Evolutionary conservation across 441 rosid species (phyloP).

Genomic region (Melastoma candidum): DNA sequence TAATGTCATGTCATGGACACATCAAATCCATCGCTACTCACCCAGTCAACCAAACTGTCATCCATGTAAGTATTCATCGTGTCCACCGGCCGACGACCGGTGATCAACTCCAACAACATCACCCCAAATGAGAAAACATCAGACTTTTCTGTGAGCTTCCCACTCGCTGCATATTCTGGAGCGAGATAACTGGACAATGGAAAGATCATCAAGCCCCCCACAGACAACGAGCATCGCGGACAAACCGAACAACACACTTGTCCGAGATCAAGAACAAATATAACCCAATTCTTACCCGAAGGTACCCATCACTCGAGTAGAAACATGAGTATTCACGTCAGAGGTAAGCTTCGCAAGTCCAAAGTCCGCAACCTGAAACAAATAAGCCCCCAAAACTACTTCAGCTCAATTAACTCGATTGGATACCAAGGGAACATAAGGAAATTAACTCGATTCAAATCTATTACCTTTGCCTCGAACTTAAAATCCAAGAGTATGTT

Average conservation of each 20-base stretch:
- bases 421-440: background rate
- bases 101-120: conserved; percentile 89
- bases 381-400: conserved; percentile 1
- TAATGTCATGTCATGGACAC: too few species aligned
- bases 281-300: conserved; percentile 54
- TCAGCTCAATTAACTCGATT: background rate
- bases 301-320: conserved; percentile 98
- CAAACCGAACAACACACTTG: too few species aligned
- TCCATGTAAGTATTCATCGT: conserved; percentile 48
- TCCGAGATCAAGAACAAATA: too few species aligned
- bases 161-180: conserved; percentile 95
- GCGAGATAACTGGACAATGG: conserved; percentile 59
- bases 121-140: conserved; percentile 94
- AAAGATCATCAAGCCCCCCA: conserved; percentile 2
- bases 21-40: conserved; percentile 19
- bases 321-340: conserved; percentile 84
- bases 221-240: too few species aligned
- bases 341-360: conserved; percentile 87
- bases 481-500: conserved; percentile 84
- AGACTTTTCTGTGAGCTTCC: conserved; percentile 87
- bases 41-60: conserved; percentile 98
- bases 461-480: conserved; percentile 83
- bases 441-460: background rate
- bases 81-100: conserved; percentile 81
- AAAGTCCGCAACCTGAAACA: conserved; percentile 84